phyloP scores from a whole-genome alignment of 768 basidiomycete genomes.

The Tricholoma terreum region DNA sequence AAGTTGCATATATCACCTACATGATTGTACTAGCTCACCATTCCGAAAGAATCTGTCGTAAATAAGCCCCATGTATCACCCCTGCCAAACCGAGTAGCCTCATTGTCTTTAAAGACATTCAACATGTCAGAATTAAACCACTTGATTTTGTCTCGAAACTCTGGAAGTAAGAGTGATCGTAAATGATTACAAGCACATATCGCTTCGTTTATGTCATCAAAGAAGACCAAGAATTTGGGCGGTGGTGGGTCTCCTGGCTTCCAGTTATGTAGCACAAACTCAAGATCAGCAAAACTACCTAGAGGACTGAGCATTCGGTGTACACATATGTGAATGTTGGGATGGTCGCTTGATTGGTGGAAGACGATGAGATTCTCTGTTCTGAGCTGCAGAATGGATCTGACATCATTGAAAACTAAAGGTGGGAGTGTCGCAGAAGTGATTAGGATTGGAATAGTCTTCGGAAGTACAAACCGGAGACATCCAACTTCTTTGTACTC shows the following conservation, averaged over 20 bases:
- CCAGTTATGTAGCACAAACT: conserved; percentile 5
- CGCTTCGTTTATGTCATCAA: conserved; percentile 5
- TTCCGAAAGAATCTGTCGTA: conserved; percentile 32
- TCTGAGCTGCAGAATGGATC: no score
- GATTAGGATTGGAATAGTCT: no score
- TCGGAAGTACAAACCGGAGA: no score
- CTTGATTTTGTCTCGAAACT: not conserved
- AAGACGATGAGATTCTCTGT: no score
- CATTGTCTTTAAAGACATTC: not conserved
- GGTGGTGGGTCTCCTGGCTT: conserved; percentile 1
- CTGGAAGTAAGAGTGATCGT: not conserved
- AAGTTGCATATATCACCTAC: conserved; percentile 3
- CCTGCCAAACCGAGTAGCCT: no score
- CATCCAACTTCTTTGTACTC: no score
- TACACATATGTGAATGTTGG: conserved; percentile 9
- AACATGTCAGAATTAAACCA: conserved; percentile 4
- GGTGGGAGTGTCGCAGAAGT: not conserved
- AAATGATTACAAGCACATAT: not conserved
- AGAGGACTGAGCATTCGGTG: conserved; percentile 6
- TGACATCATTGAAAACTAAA: no score
- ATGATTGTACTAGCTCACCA: no score
- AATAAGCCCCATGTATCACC: no score
- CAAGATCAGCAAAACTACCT: conserved; percentile 7
- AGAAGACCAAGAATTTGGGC: conserved; percentile 6
- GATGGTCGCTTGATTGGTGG: conserved; percentile 7